Base-by-base conservation (phyloP, 2,329 filamentous ascomycete genomes). In the Aspergillus novoparasiticus region DNA sequence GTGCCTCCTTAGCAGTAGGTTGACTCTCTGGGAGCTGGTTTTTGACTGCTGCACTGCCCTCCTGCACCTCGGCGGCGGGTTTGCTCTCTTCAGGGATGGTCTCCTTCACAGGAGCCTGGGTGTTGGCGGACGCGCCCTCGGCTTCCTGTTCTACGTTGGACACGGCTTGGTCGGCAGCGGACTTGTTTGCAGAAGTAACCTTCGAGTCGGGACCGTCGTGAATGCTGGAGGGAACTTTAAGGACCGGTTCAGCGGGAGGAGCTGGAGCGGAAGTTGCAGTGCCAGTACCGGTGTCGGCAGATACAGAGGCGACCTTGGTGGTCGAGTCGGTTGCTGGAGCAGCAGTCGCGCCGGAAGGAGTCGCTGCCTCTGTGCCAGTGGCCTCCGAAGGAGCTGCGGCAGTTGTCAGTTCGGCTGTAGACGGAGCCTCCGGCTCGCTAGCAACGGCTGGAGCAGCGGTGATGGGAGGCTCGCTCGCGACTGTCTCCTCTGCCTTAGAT, bases 381-480 rank as follows among this genome's bases (percentile, higher is more conserved):
- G 51, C 46, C 34, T 57, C 46, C 12, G 50, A 21, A 30, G 57
- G 28, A 16, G 46, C 28, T 43, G 30, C 46, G 26, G 43, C 54
- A 51, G 51, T 32, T 10, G 61, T 23, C 57, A 45, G 62, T 55
- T 48, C 62, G 43, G 46, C 57, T 51, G 21, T 59, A 43, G 34
- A 30, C 23, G 50, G 61, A 59, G 21, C n/a, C 23, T 32, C 26
- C 26, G 46, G 19, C 26, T 51, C 32, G 41, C 28, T 23, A 54
- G 19, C 50, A 14, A 56, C 56, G 21, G 57, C 46, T n/a, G 46
- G 36, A 4, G 61, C 55, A 45, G 62, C 66, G 12, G 59, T 43
- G 50, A 58, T 61, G 39, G 64, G n/a, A 10, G 61, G 59, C 61
- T 67, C 69, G 54, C 30, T 65, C 51, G 48, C 60, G 26, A 58